A percentile compares a stretch with the other conserved stretches of the same genome.
Evolutionary conservation across 371 early-diverging fungal species (phyloP).

Genomic region (Gilbertella persicaria): DNA sequence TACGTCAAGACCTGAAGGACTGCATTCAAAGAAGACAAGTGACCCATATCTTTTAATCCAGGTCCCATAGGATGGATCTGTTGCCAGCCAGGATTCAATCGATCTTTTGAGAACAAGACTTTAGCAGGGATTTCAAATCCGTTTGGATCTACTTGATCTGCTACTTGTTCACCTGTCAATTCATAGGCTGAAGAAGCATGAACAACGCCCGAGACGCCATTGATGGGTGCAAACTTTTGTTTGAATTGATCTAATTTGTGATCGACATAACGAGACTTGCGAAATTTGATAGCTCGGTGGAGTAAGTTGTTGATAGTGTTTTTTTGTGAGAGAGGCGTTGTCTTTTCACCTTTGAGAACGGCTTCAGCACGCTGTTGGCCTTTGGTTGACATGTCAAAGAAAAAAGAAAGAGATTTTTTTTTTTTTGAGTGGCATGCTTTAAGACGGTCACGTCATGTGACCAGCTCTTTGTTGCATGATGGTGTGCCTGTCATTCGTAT

Average conservation of each 20-base stretch:
- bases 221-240: constrained; percentile 45
- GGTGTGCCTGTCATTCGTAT: too few relatives aligned
- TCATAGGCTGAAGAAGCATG: constrained; percentile 19
- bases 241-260: constrained; percentile 47
- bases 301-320: constrained; percentile 35
- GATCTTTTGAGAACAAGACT: constrained; percentile 57
- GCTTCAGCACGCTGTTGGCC: constrained; percentile 10
- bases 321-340: constrained; percentile 14
- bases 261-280: constrained; percentile 51
- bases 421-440: too few relatives aligned
- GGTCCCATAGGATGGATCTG: constrained; percentile 69
- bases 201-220: constrained; percentile 26
- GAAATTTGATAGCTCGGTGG: constrained; percentile 45
- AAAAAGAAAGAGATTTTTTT: not conserved
- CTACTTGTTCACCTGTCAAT: not conserved
- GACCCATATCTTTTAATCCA: constrained; percentile 90
- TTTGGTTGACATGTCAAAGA: not conserved
- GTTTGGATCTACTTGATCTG: constrained; percentile 47
- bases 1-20: constrained; percentile 89
- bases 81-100: constrained; percentile 61
- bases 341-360: constrained; percentile 21
- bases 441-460: too few relatives aligned
- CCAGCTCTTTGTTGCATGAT: too few relatives aligned
- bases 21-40: constrained; percentile 93
- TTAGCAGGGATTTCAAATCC: constrained; percentile 71